Evolutionary conservation across 2,329 filamentous ascomycete genomes (phyloP).

Genomic region (Arthrobotrys musiformis): DNA sequence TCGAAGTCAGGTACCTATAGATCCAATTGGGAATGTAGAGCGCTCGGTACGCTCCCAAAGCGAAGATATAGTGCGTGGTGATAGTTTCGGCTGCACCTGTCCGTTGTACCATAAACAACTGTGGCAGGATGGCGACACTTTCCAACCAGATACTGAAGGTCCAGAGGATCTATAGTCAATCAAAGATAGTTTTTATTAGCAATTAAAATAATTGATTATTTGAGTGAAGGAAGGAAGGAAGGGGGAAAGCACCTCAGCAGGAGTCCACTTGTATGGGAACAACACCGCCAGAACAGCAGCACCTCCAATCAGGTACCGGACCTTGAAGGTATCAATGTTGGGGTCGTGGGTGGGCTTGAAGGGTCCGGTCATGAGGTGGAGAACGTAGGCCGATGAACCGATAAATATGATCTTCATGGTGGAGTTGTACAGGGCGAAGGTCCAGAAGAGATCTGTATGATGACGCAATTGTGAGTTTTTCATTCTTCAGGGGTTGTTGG

Average conservation of each 20-base stretch:
- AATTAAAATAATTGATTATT: neutral
- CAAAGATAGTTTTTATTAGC: neutral
- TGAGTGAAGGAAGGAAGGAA: neutral
- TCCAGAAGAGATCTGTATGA: constrained; percentile 81
- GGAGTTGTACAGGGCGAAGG: constrained; percentile 87
- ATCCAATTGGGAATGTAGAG: constrained; percentile 99
- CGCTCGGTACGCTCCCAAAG: constrained; percentile 87
- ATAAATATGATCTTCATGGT: constrained; percentile 97
- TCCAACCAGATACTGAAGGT: constrained; percentile 99
- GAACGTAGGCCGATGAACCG: constrained; percentile 85
- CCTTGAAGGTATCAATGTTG: constrained; percentile 95
- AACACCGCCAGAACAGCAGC: constrained; percentile 81
- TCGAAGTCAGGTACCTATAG: constrained; percentile 83
- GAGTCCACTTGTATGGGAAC: constrained; percentile 84
- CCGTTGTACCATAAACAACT: constrained; percentile 97
- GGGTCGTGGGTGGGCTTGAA: constrained; percentile 98
- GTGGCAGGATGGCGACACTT: constrained; percentile 92
- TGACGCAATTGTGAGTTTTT: constrained; percentile 47
- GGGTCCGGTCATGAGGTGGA: constrained; percentile 97
- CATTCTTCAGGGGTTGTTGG: neutral
- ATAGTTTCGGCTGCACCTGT: constrained; percentile 99
- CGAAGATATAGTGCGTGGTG: constrained; percentile 96
- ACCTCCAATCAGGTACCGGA: constrained; percentile 89
- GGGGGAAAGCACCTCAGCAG: constrained; percentile 69
- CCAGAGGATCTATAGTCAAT: constrained; percentile 80